Evolutionary conservation across 2,329 filamentous ascomycete genomes (phyloP), one percentile per base, ranked within the genome.

Genomic region (Tolypocladium capitatum): DNA sequence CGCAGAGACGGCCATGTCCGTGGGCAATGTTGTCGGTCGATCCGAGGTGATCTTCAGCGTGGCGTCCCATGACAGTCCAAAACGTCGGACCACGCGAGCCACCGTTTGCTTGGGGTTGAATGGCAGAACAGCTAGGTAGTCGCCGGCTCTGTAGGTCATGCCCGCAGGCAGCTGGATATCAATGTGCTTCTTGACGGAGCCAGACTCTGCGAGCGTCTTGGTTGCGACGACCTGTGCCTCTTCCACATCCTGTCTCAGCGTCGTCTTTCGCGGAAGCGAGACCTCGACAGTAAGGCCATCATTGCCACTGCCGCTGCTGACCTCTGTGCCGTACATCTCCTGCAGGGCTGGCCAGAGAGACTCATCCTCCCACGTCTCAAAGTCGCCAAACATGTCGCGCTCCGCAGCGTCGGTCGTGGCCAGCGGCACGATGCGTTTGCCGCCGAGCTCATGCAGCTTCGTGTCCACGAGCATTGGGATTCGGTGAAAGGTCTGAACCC

Each of bases 41-140:
- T 70, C 66, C n/a, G 73, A 71, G 3, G 67, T 64, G 43, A 87
- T 80, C 9, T 74, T 80, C 40, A 87, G 64, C 51, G 77, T 73
- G 2, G 80, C 75, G 60, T 90, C 84, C 77, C 81, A 84, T 0
- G 82, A 74, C 0, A 91, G 65, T 1, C 74, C 67, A 59, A 89
- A 90, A 20, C 74, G 70, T 18, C 74, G 69, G 64, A 88, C 77
- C 0, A 77, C 83, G 9, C 83, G 73, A 5, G 73, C 70, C 3
- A 90, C 75, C 10, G 70, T 78, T 30, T 73, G 65, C 42, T 71
- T 71, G 1, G 80, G 78, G 60, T 91, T 91, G 30, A 86, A 65
- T 0, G 86, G 86, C 1, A 89, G 68, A 2, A 89, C 70, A 0
- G 83, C 82, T 0, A 91, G 73, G 59, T 92, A 91, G 58, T 91